Percentiles rank a stretch among this genome's conserved stretches.
These are phyloP conservation scores for Hibiscus trionum DNA, from an alignment of 345 rosid genomes.

Conservation along the genomic window DNA sequence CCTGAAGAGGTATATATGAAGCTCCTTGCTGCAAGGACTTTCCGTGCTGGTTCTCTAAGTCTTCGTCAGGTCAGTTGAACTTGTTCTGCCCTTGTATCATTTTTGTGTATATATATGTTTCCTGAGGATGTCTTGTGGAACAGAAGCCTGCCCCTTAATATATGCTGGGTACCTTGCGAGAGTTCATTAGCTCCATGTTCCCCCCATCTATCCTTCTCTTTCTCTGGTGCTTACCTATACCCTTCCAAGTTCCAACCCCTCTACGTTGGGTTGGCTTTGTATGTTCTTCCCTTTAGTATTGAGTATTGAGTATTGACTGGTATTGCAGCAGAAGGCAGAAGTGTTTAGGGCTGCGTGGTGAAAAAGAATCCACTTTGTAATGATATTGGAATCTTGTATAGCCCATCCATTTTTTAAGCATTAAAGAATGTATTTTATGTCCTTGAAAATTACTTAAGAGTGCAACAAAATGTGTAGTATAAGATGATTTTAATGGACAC, in stretches of 20 bases:
- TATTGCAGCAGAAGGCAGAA: no score
- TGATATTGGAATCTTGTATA: not conserved
- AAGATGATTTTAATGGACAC: not conserved
- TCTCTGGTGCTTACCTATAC: not conserved
- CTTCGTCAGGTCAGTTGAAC: constrained; percentile 69
- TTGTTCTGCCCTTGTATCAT: not conserved
- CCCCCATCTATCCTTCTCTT: not conserved
- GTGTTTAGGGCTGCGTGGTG: not conserved
- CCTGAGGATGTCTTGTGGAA: not conserved
- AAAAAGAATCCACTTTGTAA: not conserved
- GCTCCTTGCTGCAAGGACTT: constrained; percentile 88
- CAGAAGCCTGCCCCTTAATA: not conserved
- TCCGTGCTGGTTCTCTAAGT: constrained; percentile 72
- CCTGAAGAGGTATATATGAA: constrained; percentile 78
- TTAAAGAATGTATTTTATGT: not conserved
- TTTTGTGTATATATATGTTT: constrained; percentile 1
- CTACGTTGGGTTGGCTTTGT: not conserved
- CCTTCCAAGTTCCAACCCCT: not conserved
- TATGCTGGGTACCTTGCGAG: not conserved
- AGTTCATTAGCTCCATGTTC: not conserved
- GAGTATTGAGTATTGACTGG: not conserved
- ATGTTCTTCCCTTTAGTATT: not conserved
- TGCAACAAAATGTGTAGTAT: not conserved
- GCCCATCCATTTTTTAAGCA: not conserved
- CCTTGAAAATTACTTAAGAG: not conserved